phyloP scores from a whole-genome alignment of 108 stramenopile genomes.

The Skeletonema costatum region DNA sequence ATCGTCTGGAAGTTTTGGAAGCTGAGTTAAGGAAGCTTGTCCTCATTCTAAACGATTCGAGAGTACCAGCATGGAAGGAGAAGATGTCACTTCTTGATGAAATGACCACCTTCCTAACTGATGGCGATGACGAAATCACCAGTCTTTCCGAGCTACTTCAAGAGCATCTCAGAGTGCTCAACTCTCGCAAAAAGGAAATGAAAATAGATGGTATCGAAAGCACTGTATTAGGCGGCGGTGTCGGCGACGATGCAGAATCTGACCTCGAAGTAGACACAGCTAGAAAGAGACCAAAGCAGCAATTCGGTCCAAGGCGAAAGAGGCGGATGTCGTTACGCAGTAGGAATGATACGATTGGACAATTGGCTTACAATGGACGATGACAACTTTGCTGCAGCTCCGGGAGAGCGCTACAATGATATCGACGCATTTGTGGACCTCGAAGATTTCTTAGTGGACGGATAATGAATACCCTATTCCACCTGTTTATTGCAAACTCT shows the following conservation, averaged over 20 bases:
- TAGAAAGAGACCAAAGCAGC: background rate
- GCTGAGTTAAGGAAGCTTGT: constrained; percentile 23
- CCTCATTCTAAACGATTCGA: constrained; percentile 9
- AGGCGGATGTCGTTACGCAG: background rate
- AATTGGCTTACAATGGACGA: background rate
- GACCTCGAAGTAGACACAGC: background rate
- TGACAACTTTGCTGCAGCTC: background rate
- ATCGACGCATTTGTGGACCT: constrained; percentile 42
- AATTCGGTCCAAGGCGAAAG: background rate
- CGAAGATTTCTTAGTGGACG: constrained; percentile 44
- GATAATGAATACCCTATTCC: background rate
- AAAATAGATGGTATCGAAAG: constrained; percentile 4
- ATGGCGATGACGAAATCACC: background rate
- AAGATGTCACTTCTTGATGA: constrained; percentile 12
- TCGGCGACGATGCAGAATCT: constrained; percentile 15
- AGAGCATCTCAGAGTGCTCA: background rate
- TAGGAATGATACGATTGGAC: background rate
- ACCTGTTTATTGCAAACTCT: too few species aligned
- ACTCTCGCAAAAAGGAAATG: constrained; percentile 3
- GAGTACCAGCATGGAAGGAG: background rate
- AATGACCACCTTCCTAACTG: background rate
- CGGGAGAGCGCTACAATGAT: constrained; percentile 30
- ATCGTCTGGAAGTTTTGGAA: constrained; percentile 20
- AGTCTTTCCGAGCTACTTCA: constrained; percentile 12
- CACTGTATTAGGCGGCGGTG: background rate